These are phyloP conservation scores for Pythium coloratum DNA, from an alignment of 352 stramenopile genomes.

Conservation along the genomic window DNA sequence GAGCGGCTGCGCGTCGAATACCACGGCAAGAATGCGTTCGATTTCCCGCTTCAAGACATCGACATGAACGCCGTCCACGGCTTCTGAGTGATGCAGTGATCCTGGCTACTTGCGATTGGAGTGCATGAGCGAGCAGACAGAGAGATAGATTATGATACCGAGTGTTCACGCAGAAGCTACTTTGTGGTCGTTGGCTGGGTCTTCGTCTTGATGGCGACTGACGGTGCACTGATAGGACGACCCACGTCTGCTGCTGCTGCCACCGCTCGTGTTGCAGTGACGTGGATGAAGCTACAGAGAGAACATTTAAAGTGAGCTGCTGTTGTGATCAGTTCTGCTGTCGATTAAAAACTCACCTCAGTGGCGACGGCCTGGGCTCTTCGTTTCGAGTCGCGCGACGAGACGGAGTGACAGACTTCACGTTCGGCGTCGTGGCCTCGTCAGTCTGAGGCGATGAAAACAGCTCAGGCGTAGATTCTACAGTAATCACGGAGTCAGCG, in stretches of 20 bases:
- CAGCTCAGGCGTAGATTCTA: background rate
- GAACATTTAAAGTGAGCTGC: background rate
- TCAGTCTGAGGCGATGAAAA: background rate
- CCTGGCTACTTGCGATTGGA: too few relatives aligned
- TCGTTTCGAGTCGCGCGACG: slow-evolving; percentile 8
- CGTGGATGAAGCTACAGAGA: slow-evolving; percentile 31
- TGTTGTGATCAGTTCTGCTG: background rate
- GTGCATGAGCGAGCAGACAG: background rate
- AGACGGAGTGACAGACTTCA: slow-evolving; percentile 9
- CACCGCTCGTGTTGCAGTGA: slow-evolving; percentile 39
- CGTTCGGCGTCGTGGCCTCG: background rate
- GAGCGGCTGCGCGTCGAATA: slow-evolving; percentile 10
- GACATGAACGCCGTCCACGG: slow-evolving; percentile 8
- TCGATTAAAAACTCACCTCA: slow-evolving; percentile 15
- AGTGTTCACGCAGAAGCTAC: background rate
- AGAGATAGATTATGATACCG: background rate
- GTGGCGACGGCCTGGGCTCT: slow-evolving; percentile 12
- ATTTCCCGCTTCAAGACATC: background rate
- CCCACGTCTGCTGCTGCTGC: slow-evolving; percentile 15
- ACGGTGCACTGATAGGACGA: slow-evolving; percentile 55
- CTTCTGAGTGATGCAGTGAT: background rate
- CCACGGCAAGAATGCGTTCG: slow-evolving; percentile 8
- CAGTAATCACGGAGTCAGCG: background rate
- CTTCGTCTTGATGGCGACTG: slow-evolving; percentile 48
- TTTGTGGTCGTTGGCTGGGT: slow-evolving; percentile 4